Evolutionary conservation across 805 yeast genomes (phyloP).

Genomic region (Metschnikowia chrysomelidarum): DNA sequence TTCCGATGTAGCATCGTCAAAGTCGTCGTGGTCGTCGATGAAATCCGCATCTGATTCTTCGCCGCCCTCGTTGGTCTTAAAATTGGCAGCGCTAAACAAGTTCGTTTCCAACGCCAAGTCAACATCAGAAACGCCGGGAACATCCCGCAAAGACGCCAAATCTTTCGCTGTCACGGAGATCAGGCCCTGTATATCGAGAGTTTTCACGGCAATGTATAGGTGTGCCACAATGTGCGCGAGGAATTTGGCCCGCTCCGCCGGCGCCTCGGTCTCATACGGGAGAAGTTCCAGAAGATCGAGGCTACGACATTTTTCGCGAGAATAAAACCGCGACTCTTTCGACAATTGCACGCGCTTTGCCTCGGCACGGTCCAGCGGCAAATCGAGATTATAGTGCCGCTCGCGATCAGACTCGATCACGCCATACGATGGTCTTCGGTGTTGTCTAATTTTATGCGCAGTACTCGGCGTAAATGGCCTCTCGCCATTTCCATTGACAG

Average conservation of each 20-base stretch:
- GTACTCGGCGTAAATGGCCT: conserved; percentile 27
- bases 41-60: conserved; percentile 25
- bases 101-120: conserved; percentile 56
- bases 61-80: conserved; percentile 21
- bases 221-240: conserved; percentile 78
- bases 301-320: conserved; percentile 41
- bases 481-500: no score
- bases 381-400: conserved; percentile 49
- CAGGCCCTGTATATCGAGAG: conserved; percentile 72
- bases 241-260: conserved; percentile 67
- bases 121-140: conserved; percentile 31
- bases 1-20: conserved; percentile 25
- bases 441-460: conserved; percentile 9
- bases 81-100: conserved; percentile 29
- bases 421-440: conserved; percentile 32
- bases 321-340: conserved; percentile 35
- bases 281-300: conserved; percentile 44
- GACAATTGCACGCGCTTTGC: conserved; percentile 29
- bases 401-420: conserved; percentile 30
- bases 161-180: conserved; percentile 68
- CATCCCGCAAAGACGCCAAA: conserved; percentile 44
- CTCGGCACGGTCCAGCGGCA: conserved; percentile 42
- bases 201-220: conserved; percentile 70
- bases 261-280: conserved; percentile 74
- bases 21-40: conserved; percentile 26